Percentiles rank a stretch among this genome's conserved stretches.
These are phyloP conservation scores for Hemisphaericaspora xylanilytica DNA, from an alignment of 1,139 yeast genomes.

Conservation along the genomic window DNA sequence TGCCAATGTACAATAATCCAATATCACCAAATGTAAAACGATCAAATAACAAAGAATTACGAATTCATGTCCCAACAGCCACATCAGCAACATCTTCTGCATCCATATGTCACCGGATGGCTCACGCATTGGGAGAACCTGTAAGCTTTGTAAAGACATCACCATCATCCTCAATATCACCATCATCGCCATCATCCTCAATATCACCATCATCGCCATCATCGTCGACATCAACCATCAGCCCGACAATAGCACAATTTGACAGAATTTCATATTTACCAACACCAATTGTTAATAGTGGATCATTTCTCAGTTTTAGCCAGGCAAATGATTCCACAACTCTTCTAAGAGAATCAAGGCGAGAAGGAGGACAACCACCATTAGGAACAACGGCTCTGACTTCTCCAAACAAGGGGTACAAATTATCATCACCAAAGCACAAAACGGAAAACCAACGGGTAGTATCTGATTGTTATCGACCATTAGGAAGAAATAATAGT, in stretches of 20 bases:
- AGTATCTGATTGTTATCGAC: slow-evolving; percentile 34
- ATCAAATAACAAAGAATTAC: background rate
- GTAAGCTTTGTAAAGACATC: background rate
- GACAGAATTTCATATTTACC: slow-evolving; percentile 56
- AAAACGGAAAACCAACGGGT: slow-evolving; percentile 18
- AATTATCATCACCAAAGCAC: background rate
- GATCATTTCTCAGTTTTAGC: slow-evolving; percentile 18
- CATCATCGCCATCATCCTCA: background rate
- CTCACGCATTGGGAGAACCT: slow-evolving; percentile 11
- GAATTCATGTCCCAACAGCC: slow-evolving; percentile 4
- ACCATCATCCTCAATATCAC: background rate
- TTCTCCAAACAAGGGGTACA: slow-evolving; percentile 8
- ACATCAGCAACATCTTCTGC: background rate
- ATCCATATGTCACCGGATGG: background rate
- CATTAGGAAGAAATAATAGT: slow-evolving; percentile 25
- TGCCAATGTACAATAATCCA: slow-evolving; percentile 3
- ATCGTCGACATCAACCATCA: background rate
- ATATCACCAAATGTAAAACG: slow-evolving; percentile 1
- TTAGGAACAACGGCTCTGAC: slow-evolving; percentile 1
- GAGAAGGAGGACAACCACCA: background rate
- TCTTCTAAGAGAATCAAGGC: background rate
- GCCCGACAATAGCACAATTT: slow-evolving; percentile 24
- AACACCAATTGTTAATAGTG: slow-evolving; percentile 53
- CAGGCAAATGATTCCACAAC: background rate
- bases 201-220: background rate